Evolutionary conservation across 106 monocot species (phyloP), one percentile per base, ranked within the genome.

Genomic region (Dendrobium officinale): DNA sequence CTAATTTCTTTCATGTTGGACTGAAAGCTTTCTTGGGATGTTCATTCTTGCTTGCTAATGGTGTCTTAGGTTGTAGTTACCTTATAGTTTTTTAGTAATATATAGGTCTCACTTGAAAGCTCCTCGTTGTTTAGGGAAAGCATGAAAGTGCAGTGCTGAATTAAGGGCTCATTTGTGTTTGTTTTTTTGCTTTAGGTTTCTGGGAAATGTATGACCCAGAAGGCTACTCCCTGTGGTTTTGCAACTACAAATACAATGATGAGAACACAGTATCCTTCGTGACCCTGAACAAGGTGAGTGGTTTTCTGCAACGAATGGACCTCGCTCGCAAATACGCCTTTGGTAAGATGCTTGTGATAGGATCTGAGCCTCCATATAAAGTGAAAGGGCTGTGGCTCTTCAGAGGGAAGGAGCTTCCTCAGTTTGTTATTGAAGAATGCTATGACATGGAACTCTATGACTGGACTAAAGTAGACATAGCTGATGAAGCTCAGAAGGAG

Each of bases 181-280:
- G 26, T 44, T n/a, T 33, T 33, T 17, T 13, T 54, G 16, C 44
- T 84, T 40, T 80, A 91, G 91, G 91, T 55, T 91, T 91, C 81
- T 91, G 91, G 88, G 91, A 87, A 8, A 91, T 91, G 91, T 91
- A 83, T 67, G 91, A 91, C 55, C 86, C 91, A 9, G 88, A 88
- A 66, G 88, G 91, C 27, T 91, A 91, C 83, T 91, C 91, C 31
- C 66, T 91, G 17, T 88, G 91, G 91, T 91, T 91, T 85, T 91
- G 88, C 20, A 79, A 91, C 58, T 91, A 91, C 86, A 88, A 88
- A 31, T 91, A 88, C 81, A 88, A 91, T 8, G 88, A 88, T 17
- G 91, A 91, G 86, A 91, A 88, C 81, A 91, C 85, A 0, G 91
- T 91, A 13, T 91, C 91, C 0, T 91, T 86, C 55, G 91, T 91